A percentile compares a stretch with the other conserved stretches of the same genome.
Conservation (phyloP, 441 rosid genomes). For the Gossypium davidsonii region DNA sequence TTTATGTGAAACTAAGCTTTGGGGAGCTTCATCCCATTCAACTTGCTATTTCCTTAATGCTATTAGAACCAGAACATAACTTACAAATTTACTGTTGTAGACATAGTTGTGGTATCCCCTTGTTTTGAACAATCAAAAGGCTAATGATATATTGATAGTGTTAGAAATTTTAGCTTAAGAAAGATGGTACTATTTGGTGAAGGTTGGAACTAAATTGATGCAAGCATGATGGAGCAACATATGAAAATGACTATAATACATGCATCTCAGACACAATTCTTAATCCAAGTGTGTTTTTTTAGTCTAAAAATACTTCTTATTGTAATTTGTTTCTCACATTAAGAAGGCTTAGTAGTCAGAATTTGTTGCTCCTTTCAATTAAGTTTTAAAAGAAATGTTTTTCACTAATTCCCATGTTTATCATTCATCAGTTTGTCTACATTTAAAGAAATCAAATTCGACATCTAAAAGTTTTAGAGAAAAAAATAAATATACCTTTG, state of each 20-base stretch:
- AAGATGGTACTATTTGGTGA: not conserved
- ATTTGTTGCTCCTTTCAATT: not conserved
- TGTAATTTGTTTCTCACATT: not conserved
- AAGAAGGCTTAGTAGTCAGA: not conserved
- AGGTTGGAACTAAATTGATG: not conserved
- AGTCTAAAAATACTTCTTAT: not conserved
- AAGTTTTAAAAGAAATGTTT: not conserved
- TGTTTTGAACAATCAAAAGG: not conserved
- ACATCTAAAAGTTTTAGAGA: not conserved
- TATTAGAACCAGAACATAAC: not conserved
- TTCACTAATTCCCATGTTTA: slow-evolving; percentile 9
- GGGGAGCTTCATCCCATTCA: not conserved
- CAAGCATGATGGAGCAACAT: not conserved
- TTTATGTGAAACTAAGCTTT: not conserved
- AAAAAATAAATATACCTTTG: not conserved
- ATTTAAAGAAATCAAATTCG: not conserved
- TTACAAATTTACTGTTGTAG: not conserved
- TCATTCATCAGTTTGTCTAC: not conserved
- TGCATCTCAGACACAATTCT: not conserved
- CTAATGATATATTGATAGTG: not conserved
- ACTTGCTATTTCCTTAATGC: not conserved
- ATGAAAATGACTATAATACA: not conserved
- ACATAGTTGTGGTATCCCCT: not conserved
- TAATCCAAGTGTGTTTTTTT: not conserved
- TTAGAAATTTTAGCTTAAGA: not conserved